Percentiles rank a stretch among this genome's conserved stretches.
These are phyloP conservation scores for Nissolia schottii DNA, from an alignment of 306 rosid species.

Conservation along the genomic window DNA sequence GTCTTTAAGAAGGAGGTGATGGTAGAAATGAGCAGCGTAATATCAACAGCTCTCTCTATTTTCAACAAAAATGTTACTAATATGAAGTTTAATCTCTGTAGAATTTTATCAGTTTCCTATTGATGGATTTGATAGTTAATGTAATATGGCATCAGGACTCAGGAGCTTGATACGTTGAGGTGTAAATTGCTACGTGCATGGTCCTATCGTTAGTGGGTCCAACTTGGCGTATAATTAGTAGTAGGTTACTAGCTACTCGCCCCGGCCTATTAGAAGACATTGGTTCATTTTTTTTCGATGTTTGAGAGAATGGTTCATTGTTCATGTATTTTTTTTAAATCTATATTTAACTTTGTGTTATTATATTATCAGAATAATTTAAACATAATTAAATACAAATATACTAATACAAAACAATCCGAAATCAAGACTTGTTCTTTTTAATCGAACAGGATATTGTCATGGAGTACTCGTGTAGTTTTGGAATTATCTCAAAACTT, in stretches of 20 bases:
- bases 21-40: conserved; percentile 25
- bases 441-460: not conserved
- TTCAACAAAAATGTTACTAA: not conserved
- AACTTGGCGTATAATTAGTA: not conserved
- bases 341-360: too few species aligned
- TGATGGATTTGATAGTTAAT: not conserved
- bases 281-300: too few species aligned
- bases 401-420: too few species aligned
- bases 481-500: not conserved
- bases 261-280: too few species aligned
- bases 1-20: conserved; percentile 12
- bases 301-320: too few species aligned
- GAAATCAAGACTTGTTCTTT: not conserved
- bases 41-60: conserved; percentile 10
- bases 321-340: too few species aligned
- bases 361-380: not conserved
- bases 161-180: not conserved
- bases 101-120: not conserved
- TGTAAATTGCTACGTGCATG: not conserved
- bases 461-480: not conserved
- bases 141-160: not conserved
- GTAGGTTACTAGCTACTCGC: too few species aligned
- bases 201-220: not conserved
- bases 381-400: not conserved
- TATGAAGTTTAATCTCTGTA: not conserved